These are phyloP conservation scores for Yamadazyma aaseri DNA, from an alignment of 1,139 yeast genomes.

Conservation along the genomic window DNA sequence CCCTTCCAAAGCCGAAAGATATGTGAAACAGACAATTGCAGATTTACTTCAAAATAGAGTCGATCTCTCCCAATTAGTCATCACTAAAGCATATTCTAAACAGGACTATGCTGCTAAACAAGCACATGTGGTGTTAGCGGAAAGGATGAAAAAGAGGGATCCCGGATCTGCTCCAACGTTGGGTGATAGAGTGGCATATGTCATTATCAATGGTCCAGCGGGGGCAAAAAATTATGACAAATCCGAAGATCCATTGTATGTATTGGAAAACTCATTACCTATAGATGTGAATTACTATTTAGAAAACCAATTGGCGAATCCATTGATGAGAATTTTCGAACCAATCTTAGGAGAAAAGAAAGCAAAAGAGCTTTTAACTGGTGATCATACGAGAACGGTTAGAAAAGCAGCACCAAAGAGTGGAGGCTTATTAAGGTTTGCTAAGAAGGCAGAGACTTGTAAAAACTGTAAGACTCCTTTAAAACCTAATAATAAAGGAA, in stretches of 20 bases:
- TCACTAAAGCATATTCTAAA: constrained; percentile 86
- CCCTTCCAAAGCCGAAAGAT: constrained; percentile 82
- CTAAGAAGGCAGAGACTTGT: constrained; percentile 85
- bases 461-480: constrained; percentile 85
- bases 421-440: constrained; percentile 89
- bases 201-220: constrained; percentile 71
- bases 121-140: constrained; percentile 96
- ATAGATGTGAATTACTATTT: constrained; percentile 93
- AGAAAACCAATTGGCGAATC: constrained; percentile 91
- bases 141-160: constrained; percentile 93
- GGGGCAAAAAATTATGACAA: constrained; percentile 91
- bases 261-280: constrained; percentile 86
- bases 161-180: constrained; percentile 96
- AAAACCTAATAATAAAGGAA: constrained; percentile 63
- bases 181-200: constrained; percentile 98
- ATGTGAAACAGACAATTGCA: constrained; percentile 84
- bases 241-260: constrained; percentile 95
- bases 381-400: constrained; percentile 81
- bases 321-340: constrained; percentile 88
- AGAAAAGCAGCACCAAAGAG: constrained; percentile 62
- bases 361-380: constrained; percentile 75
- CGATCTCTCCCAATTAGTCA: constrained; percentile 90
- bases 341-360: constrained; percentile 89
- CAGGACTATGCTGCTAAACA: constrained; percentile 94
- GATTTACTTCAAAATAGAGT: constrained; percentile 87